These are phyloP conservation scores for Coemansia aciculifera DNA, from an alignment of 192 early-diverging fungal species.

Conservation along the genomic window DNA sequence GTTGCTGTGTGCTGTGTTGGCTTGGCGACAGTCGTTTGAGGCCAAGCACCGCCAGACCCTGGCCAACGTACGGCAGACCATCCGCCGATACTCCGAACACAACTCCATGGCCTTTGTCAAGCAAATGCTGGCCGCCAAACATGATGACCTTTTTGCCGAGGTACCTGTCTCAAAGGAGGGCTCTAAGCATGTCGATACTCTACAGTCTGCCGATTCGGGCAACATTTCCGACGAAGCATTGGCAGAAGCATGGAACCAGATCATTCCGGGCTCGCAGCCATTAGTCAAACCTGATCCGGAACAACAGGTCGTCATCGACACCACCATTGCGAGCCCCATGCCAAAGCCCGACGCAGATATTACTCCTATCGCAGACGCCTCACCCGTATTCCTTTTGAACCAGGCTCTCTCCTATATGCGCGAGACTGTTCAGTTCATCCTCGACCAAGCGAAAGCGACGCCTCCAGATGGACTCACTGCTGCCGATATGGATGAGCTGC, in stretches of 20 bases:
- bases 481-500: slow-evolving; percentile 20
- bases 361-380: not conserved
- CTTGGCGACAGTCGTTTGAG: slow-evolving; percentile 58
- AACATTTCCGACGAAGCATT: not conserved
- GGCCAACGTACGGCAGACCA: slow-evolving; percentile 40
- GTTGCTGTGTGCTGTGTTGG: slow-evolving; percentile 67
- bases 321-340: not conserved
- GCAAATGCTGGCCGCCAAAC: slow-evolving; percentile 23
- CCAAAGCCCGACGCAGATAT: not conserved
- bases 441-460: not conserved
- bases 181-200: not conserved
- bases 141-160: slow-evolving; percentile 5
- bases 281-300: not conserved
- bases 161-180: not conserved
- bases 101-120: slow-evolving; percentile 38
- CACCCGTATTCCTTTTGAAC: not conserved
- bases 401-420: not conserved
- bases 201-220: not conserved
- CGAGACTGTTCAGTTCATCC: slow-evolving; percentile 11
- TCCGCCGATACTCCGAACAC: slow-evolving; percentile 38
- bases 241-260: not conserved
- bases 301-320: not conserved
- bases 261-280: not conserved
- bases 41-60: slow-evolving; percentile 41
- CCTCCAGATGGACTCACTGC: slow-evolving; percentile 18